phyloP scores from a whole-genome alignment of 331 rosid genomes.

The Quercus phellos region DNA sequence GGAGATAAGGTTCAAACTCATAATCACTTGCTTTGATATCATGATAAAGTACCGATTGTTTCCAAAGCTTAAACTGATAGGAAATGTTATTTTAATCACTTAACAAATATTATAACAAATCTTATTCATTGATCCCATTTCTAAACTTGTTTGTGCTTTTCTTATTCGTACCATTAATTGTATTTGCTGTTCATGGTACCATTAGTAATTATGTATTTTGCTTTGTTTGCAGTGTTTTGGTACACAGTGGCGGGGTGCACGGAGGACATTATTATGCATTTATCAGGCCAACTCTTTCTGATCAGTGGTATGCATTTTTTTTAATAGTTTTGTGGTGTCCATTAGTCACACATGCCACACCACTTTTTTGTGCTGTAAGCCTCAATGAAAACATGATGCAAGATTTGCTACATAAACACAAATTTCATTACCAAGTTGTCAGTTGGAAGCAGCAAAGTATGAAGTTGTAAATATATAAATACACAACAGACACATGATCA shows the following conservation, averaged over 20 bases:
- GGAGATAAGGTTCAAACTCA: too few species aligned
- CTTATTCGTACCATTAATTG: not conserved
- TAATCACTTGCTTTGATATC: too few species aligned
- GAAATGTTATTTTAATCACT: too few species aligned
- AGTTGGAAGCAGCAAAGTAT: not conserved
- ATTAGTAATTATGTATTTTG: slow-evolving; percentile 22
- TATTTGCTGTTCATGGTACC: not conserved
- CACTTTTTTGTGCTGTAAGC: slow-evolving; percentile 5
- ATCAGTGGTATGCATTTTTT: slow-evolving; percentile 56
- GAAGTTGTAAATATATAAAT: not conserved
- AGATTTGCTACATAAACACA: slow-evolving; percentile 6
- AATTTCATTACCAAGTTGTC: not conserved
- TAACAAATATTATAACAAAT: not conserved
- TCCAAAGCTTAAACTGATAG: too few species aligned
- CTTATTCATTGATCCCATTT: not conserved
- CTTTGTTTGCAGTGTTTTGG: slow-evolving; percentile 65
- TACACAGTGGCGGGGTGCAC: slow-evolving; percentile 95
- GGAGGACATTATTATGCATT: slow-evolving; percentile 95
- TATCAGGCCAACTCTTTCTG: slow-evolving; percentile 86
- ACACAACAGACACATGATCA: not conserved
- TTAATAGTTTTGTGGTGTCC: slow-evolving; percentile 17
- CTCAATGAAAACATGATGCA: not conserved
- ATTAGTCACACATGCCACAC: not conserved
- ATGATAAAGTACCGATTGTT: too few species aligned
- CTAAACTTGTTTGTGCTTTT: slow-evolving; percentile 4